A percentile compares a stretch with the other conserved stretches of the same genome.
Evolutionary conservation across 1,284 basidiomycete species (phyloP).

Genomic region (Boletus holoroseus): DNA sequence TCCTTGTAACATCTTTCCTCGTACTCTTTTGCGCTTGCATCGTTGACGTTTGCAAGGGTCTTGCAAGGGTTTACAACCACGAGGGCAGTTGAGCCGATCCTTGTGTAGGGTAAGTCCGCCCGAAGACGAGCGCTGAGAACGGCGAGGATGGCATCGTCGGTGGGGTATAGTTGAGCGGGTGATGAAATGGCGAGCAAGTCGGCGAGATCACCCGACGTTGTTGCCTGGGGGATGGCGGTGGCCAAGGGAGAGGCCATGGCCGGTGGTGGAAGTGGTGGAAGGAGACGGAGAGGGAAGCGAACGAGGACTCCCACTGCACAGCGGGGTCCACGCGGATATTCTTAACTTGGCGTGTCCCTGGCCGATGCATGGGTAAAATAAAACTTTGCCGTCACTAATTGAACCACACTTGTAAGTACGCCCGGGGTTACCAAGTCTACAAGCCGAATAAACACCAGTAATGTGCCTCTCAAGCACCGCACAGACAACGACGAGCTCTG

Average conservation of each 20-base stretch:
- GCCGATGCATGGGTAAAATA: not conserved
- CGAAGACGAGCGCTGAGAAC: conserved; percentile 82
- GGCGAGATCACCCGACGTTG: conserved; percentile 59
- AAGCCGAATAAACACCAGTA: not conserved
- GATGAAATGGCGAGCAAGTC: conserved; percentile 64
- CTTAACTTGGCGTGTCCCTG: conserved; percentile 2
- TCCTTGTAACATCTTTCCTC: conserved; percentile 76
- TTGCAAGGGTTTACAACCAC: conserved; percentile 87
- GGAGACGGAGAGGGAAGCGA: conserved; percentile 4
- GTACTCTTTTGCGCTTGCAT: conserved; percentile 78
- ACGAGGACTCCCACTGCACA: not conserved
- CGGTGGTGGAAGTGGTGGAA: conserved; percentile 2
- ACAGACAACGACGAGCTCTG: not conserved
- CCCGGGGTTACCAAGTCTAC: too few species aligned
- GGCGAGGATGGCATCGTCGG: conserved; percentile 74
- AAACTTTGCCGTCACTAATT: not conserved
- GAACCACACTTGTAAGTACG: too few species aligned
- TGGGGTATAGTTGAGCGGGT: conserved; percentile 64
- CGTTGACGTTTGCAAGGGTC: conserved; percentile 74
- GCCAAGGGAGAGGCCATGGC: conserved; percentile 40
- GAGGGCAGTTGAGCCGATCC: conserved; percentile 66
- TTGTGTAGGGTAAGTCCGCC: conserved; percentile 78
- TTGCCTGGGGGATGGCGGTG: conserved; percentile 36
- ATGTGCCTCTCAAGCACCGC: not conserved
- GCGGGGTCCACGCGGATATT: conserved; percentile 14